A percentile compares a stretch with the other conserved stretches of the same genome.
Evolutionary conservation across 306 rosid genomes (phyloP).

Genomic region (Cicer pinnatifidum): DNA sequence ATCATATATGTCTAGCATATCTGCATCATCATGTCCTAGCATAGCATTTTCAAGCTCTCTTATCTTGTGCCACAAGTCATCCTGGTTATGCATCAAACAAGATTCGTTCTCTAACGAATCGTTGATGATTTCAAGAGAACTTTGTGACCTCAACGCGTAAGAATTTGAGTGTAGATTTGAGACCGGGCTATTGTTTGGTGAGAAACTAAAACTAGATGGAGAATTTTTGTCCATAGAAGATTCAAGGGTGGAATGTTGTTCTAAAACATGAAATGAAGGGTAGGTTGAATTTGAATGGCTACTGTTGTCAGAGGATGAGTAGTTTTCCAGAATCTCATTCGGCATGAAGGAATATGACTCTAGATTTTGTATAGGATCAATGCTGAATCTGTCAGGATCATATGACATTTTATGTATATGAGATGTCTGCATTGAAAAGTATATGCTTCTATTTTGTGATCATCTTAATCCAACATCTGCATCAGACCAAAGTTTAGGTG

Average conservation of each 20-base stretch:
- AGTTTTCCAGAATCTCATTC: conserved; percentile 45
- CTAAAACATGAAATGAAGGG: conserved; percentile 50
- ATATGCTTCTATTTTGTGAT: conserved; percentile 37
- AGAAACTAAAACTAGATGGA: conserved; percentile 57
- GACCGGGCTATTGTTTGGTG: conserved; percentile 61
- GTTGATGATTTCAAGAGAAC: conserved; percentile 53
- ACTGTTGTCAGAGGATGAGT: conserved; percentile 50
- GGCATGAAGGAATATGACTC: conserved; percentile 53
- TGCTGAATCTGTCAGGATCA: conserved; percentile 49
- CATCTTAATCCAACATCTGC: conserved; percentile 13
- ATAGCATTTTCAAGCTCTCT: conserved; percentile 79
- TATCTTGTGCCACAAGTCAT: conserved; percentile 78
- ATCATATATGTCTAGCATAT: conserved; percentile 47
- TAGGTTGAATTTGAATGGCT: conserved; percentile 49
- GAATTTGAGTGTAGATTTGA: conserved; percentile 62
- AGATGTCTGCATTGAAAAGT: conserved; percentile 57
- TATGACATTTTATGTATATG: conserved; percentile 51
- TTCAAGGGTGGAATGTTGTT: conserved; percentile 61
- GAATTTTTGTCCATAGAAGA: conserved; percentile 61
- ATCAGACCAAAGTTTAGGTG: conserved; percentile 1
- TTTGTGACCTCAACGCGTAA: conserved; percentile 36
- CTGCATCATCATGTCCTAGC: conserved; percentile 72
- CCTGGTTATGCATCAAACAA: conserved; percentile 55
- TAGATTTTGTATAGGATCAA: conserved; percentile 55
- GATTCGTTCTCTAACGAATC: conserved; percentile 63